These are phyloP conservation scores for Phyllosticta paracitricarpa DNA, from an alignment of 2,329 filamentous ascomycete genomes.

Conservation along the genomic window DNA sequence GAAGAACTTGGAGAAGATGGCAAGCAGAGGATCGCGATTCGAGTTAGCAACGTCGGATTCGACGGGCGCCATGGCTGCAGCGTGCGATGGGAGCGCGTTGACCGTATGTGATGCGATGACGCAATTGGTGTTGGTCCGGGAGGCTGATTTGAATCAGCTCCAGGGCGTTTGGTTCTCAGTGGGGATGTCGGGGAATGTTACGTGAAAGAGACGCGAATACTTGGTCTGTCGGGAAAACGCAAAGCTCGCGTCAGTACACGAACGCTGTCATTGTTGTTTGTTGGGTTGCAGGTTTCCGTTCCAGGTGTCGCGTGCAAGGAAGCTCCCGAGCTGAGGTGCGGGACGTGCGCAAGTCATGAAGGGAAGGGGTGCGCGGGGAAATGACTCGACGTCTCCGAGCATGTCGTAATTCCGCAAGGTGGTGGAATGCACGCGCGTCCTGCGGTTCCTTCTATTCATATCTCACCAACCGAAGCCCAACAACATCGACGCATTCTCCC, in stretches of 20 bases:
- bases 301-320: not conserved
- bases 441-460: slow-evolving; percentile 3
- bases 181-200: not conserved
- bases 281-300: not conserved
- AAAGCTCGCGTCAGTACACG: not conserved
- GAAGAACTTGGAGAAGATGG: slow-evolving; percentile 22
- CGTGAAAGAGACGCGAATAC: not conserved
- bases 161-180: not conserved
- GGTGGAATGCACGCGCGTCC: not conserved
- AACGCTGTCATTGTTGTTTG: not conserved
- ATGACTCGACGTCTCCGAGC: not conserved
- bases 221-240: not conserved
- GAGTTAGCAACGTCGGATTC: slow-evolving; percentile 21
- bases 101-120: slow-evolving; percentile 1
- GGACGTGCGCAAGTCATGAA: not conserved
- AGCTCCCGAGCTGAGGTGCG: not conserved
- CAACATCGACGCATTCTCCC: not conserved
- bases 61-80: slow-evolving; percentile 24
- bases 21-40: slow-evolving; percentile 24
- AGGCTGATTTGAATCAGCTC: not conserved
- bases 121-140: slow-evolving; percentile 5
- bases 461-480: slow-evolving; percentile 1
- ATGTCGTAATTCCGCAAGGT: not conserved
- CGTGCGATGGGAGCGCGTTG: not conserved
- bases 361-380: not conserved